phyloP scores from a whole-genome alignment of 768 basidiomycete species.

The Pholiota conissans region DNA sequence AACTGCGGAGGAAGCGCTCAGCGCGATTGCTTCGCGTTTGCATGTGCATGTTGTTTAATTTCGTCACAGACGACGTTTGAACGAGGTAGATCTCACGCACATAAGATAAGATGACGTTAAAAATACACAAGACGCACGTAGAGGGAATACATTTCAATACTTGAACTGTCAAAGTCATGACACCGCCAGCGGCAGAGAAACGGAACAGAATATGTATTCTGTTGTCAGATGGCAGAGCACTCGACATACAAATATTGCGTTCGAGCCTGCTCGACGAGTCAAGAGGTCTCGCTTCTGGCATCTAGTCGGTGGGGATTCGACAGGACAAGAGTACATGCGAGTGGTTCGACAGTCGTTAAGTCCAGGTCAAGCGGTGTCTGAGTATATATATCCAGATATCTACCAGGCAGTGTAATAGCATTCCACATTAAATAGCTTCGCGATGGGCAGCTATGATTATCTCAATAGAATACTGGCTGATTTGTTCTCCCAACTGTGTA shows the following conservation, averaged over 20 bases:
- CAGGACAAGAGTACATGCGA: neutral
- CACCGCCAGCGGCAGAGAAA: slow-evolving; percentile 4
- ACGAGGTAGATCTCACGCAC: neutral
- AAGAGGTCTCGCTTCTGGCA: neutral
- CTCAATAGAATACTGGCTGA: neutral
- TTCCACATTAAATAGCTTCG: neutral
- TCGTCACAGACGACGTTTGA: neutral
- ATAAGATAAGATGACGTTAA: slow-evolving; percentile 1
- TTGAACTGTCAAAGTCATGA: neutral
- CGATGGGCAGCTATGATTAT: slow-evolving; percentile 1
- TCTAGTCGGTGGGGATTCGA: neutral
- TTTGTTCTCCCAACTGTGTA: neutral
- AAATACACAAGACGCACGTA: slow-evolving; percentile 2
- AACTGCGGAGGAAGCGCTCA: slow-evolving; percentile 16
- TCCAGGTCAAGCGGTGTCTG: neutral
- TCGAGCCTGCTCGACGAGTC: neutral
- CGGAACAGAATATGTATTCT: neutral
- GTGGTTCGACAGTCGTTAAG: neutral
- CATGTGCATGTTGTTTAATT: slow-evolving; percentile 1
- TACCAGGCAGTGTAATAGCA: neutral
- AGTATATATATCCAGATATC: neutral
- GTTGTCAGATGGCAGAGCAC: neutral
- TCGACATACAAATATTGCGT: neutral
- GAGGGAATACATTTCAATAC: neutral
- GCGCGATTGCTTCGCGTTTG: slow-evolving; percentile 15